phyloP scores from a whole-genome alignment of 352 stramenopile genomes.

The Pilasporangium apinafurcum region DNA sequence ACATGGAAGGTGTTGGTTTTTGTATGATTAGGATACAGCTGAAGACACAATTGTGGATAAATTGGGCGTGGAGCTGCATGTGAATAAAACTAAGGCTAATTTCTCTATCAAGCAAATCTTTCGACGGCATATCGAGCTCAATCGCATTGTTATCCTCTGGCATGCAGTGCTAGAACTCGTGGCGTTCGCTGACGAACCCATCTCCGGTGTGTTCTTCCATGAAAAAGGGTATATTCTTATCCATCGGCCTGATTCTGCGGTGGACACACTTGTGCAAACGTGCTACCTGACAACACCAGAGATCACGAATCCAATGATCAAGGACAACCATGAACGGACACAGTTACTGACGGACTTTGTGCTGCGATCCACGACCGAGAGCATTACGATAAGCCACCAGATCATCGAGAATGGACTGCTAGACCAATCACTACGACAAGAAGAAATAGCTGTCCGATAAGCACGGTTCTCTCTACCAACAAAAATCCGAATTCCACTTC shows the following conservation, averaged over 20 bases:
- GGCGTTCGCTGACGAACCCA: slow-evolving; percentile 1
- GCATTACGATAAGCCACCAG: slow-evolving; percentile 33
- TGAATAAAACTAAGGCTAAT: slow-evolving; percentile 21
- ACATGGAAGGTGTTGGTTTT: not conserved
- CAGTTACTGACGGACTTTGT: slow-evolving; percentile 38
- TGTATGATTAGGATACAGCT: not conserved
- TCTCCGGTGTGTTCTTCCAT: slow-evolving; percentile 1
- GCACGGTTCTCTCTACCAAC: too few species aligned
- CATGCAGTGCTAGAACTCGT: slow-evolving; percentile 4
- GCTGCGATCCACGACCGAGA: slow-evolving; percentile 31
- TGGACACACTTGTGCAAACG: slow-evolving; percentile 58
- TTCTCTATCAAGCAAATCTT: slow-evolving; percentile 31
- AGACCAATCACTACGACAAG: not conserved
- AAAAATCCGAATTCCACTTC: too few species aligned
- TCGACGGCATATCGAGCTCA: slow-evolving; percentile 21
- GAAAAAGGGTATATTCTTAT: slow-evolving; percentile 9
- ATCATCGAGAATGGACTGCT: slow-evolving; percentile 54
- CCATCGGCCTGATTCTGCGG: slow-evolving; percentile 22
- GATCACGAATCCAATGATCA: slow-evolving; percentile 66
- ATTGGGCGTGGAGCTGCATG: slow-evolving; percentile 30
- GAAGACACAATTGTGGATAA: slow-evolving; percentile 41
- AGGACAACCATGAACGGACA: slow-evolving; percentile 36
- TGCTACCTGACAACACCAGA: slow-evolving; percentile 61
- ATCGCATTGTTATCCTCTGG: slow-evolving; percentile 39
- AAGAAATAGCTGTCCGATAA: not conserved